These are phyloP conservation scores for Xenosphaeropsis pyriputrescens DNA, from an alignment of 2,329 filamentous ascomycete genomes.

Conservation along the genomic window DNA sequence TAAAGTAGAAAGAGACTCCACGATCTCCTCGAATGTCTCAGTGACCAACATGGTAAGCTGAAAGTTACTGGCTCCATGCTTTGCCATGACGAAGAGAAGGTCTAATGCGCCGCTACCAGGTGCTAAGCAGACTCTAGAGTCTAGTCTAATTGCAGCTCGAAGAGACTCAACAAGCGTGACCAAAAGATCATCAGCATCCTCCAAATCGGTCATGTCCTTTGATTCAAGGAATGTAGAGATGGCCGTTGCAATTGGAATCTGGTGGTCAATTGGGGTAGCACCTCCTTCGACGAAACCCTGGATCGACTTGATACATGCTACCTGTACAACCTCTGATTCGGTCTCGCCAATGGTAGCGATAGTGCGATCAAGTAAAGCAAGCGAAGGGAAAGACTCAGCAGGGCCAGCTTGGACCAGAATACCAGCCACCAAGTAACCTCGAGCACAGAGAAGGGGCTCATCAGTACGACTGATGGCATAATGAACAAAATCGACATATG, in stretches of 20 bases:
- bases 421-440: conserved; percentile 78
- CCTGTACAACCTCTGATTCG: conserved; percentile 76
- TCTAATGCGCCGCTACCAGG: conserved; percentile 63
- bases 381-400: conserved; percentile 38
- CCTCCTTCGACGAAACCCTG: conserved; percentile 46
- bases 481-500: conserved; percentile 68
- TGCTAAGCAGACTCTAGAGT: conserved; percentile 60
- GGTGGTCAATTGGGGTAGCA: conserved; percentile 35
- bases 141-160: conserved; percentile 66
- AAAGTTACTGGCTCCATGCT: conserved; percentile 78
- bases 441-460: conserved; percentile 66
- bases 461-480: conserved; percentile 56
- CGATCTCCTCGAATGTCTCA: conserved; percentile 85
- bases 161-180: conserved; percentile 81
- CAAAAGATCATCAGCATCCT: conserved; percentile 82
- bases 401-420: conserved; percentile 57
- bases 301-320: conserved; percentile 77
- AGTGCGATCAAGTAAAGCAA: conserved; percentile 53
- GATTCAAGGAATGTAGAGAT: conserved; percentile 60
- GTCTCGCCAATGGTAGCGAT: conserved; percentile 65
- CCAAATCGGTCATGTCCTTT: conserved; percentile 70
- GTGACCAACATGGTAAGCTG: conserved; percentile 78
- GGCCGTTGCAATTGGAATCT: conserved; percentile 43
- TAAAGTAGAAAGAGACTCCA: conserved; percentile 48
- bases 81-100: conserved; percentile 76